Conservation (phyloP, 176 grass and related monocot species). For the Aegilops speltoides region DNA sequence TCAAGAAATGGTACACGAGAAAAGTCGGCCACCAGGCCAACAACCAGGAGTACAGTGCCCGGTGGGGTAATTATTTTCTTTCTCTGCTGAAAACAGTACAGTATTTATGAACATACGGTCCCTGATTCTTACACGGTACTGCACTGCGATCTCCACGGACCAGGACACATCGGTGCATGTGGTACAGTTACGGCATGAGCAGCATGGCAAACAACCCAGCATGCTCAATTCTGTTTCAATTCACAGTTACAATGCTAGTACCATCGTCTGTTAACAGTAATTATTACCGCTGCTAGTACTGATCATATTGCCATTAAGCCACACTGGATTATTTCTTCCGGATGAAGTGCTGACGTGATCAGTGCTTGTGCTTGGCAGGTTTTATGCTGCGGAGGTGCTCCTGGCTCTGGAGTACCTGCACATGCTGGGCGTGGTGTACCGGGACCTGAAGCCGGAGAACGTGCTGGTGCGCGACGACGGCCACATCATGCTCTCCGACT, state of each 20-base stretch:
- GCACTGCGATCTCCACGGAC: background rate
- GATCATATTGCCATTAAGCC: background rate
- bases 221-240: constrained; percentile 13
- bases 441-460: constrained; percentile 95
- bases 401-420: constrained; percentile 88
- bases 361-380: too few species aligned
- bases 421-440: constrained; percentile 98
- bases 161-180: background rate
- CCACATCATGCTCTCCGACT: constrained; percentile 98
- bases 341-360: background rate
- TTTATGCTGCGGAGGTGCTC: too few species aligned
- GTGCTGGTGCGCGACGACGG: constrained; percentile 81
- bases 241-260: background rate
- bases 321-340: background rate
- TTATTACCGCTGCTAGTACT: background rate
- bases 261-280: background rate
- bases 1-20: background rate
- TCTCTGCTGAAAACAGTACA: background rate
- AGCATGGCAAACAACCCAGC: background rate
- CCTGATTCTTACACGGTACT: background rate
- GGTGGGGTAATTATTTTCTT: too few species aligned
- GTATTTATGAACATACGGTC: background rate
- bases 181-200: background rate
- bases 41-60: background rate
- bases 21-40: background rate